Base-by-base conservation (phyloP, 2,329 filamentous ascomycete genomes). In the Zasmidium angulare region DNA sequence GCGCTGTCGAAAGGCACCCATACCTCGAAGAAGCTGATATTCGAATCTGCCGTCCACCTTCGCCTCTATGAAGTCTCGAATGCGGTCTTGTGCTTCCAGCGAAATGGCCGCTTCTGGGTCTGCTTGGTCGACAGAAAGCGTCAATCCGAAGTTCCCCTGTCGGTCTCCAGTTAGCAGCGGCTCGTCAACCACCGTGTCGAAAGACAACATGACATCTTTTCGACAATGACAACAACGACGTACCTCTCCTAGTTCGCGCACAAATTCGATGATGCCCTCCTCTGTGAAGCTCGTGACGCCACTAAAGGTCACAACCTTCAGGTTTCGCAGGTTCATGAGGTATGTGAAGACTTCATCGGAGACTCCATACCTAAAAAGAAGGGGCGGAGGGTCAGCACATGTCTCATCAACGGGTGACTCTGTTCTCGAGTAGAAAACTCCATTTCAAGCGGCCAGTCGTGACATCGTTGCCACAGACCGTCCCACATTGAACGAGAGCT, bases 231-330 rank as follows among this genome's bases (percentile, higher is more conserved):
- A 11, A 11, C 4, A 6, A 10, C n/a, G 14, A 17, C 36, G 6
- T 17, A 43, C 36, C 1, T 72, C 71, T 14, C 66, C 75, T 9
- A 82, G 71, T 17, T 69, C 65, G 1, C 71, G 62, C n/a, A 81
- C 71, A 56, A 80, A 80, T 6, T 75, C 71, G 4, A 79, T 68
- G 1, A 89, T 76, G 1, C 81, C 82, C 3, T 77, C 70, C 2
- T 74, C 74, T 0, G 82, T 83, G 68, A 89, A 87, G 1, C 72
- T 71, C 0, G 86, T 85, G 2, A 81, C 73, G 1, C 82, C 84
- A 40, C 78, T 79, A 46, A 88, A 80, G 3, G 78, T 79, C 6
- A 89, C 73, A 2, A 73, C 76, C 49, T 79, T 81, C 36, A 89
- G 72, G 29, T 80, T 76, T 2, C 70, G 69, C 47, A 87, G 74